A percentile compares a stretch with the other conserved stretches of the same genome.
These are phyloP conservation scores for Pachysolen tannophilus DNA, from an alignment of 805 yeast genomes.

Conservation along the genomic window DNA sequence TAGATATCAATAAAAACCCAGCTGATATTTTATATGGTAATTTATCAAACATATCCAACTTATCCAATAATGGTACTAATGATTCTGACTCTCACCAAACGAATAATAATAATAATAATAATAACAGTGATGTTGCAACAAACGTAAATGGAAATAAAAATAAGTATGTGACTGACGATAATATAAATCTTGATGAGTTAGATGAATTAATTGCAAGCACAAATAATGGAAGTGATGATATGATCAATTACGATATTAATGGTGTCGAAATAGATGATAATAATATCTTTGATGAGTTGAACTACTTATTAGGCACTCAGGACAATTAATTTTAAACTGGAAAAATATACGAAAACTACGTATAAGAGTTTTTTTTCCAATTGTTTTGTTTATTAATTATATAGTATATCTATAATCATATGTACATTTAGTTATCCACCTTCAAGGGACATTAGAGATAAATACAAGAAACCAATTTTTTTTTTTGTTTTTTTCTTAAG, in stretches of 20 bases:
- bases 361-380: too few relatives aligned
- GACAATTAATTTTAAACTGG: too few relatives aligned
- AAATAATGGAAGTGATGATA: slow-evolving; percentile 5
- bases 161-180: not conserved
- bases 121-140: slow-evolving; percentile 1
- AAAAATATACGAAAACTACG: too few relatives aligned
- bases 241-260: slow-evolving; percentile 4
- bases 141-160: not conserved
- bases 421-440: too few relatives aligned
- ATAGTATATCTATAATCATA: too few relatives aligned
- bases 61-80: slow-evolving; percentile 17
- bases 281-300: slow-evolving; percentile 9
- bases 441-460: too few relatives aligned
- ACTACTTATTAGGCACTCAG: slow-evolving; percentile 10
- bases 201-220: slow-evolving; percentile 9
- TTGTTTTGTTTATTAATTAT: too few relatives aligned
- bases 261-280: slow-evolving; percentile 7
- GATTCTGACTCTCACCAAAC: not conserved
- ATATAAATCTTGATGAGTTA: slow-evolving; percentile 7
- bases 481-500: too few relatives aligned
- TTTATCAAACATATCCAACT: slow-evolving; percentile 71
- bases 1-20: slow-evolving; percentile 86
- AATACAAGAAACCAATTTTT: too few relatives aligned
- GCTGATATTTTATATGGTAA: slow-evolving; percentile 94
- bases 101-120: slow-evolving; percentile 4